These are phyloP conservation scores for Trichoderma guizhouense DNA, from an alignment of 2,329 filamentous ascomycete species.

Conservation along the genomic window DNA sequence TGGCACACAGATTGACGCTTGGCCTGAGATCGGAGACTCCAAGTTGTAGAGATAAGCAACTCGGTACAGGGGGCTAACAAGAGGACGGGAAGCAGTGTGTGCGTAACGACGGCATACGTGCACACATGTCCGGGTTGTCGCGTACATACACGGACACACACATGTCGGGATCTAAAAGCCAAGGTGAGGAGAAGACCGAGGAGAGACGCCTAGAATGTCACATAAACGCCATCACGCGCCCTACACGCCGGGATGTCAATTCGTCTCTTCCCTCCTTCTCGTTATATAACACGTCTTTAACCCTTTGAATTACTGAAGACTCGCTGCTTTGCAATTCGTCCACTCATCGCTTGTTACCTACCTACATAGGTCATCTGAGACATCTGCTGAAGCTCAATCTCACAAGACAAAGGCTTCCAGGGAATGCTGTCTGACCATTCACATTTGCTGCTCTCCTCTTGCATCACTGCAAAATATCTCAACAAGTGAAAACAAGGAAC, in stretches of 20 bases:
- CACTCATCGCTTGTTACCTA: not conserved
- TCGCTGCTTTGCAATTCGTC: not conserved
- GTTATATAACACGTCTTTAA: not conserved
- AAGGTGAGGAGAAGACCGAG: constrained; percentile 8
- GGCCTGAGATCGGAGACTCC: not conserved
- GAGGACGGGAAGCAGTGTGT: not conserved
- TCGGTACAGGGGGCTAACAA: not conserved
- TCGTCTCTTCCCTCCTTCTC: not conserved
- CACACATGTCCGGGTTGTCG: not conserved
- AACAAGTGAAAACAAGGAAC: not conserved
- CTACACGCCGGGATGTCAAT: not conserved
- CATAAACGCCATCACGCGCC: constrained; percentile 2
- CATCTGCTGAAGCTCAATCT: not conserved
- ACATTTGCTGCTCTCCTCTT: not conserved
- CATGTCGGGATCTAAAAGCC: not conserved
- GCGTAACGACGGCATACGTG: not conserved
- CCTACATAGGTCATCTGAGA: too few relatives aligned
- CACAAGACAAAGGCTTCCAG: not conserved
- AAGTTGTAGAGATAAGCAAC: constrained; percentile 1
- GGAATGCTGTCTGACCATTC: not conserved
- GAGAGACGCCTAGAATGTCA: not conserved
- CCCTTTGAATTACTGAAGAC: not conserved
- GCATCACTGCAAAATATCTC: not conserved
- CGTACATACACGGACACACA: not conserved
- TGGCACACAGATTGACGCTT: not conserved